Percentiles rank a stretch among this genome's conserved stretches.
Conservation (phyloP, 2,329 filamentous ascomycete species). For the Calonectria pseudoturangicola region DNA sequence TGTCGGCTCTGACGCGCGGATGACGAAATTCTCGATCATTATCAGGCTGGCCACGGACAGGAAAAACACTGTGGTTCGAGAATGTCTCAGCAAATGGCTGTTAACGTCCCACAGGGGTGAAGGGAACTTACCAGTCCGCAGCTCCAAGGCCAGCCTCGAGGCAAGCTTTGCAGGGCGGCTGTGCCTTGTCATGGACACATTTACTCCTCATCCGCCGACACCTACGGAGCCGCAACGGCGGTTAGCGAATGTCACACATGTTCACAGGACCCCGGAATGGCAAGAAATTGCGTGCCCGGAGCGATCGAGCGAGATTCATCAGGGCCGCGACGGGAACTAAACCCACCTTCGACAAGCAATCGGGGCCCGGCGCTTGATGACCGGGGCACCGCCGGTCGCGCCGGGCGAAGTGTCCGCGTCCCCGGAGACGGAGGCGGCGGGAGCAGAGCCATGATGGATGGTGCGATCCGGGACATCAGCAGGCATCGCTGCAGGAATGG, state of each 20-base stretch:
- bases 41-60: constrained; percentile 71
- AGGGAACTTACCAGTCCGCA: constrained; percentile 68
- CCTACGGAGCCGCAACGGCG: constrained; percentile 55
- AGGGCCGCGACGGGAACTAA: constrained; percentile 33
- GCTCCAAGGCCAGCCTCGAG: constrained; percentile 67
- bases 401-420: constrained; percentile 35
- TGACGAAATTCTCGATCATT: constrained; percentile 74
- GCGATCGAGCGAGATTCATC: neutral
- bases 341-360: constrained; percentile 73
- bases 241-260: constrained; percentile 27
- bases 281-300: constrained; percentile 14
- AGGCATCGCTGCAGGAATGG: constrained; percentile 32
- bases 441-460: constrained; percentile 27
- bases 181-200: constrained; percentile 70
- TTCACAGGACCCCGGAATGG: constrained; percentile 4
- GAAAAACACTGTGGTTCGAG: constrained; percentile 66
- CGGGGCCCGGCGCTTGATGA: constrained; percentile 69
- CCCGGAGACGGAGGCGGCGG: constrained; percentile 22
- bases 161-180: constrained; percentile 72
- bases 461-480: constrained; percentile 31
- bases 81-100: constrained; percentile 30
- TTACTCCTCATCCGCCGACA: constrained; percentile 75
- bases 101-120: neutral
- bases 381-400: constrained; percentile 35
- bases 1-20: constrained; percentile 70